These are phyloP conservation scores for Fusarium torreyae DNA, from an alignment of 2,329 filamentous ascomycete species.

Conservation along the genomic window DNA sequence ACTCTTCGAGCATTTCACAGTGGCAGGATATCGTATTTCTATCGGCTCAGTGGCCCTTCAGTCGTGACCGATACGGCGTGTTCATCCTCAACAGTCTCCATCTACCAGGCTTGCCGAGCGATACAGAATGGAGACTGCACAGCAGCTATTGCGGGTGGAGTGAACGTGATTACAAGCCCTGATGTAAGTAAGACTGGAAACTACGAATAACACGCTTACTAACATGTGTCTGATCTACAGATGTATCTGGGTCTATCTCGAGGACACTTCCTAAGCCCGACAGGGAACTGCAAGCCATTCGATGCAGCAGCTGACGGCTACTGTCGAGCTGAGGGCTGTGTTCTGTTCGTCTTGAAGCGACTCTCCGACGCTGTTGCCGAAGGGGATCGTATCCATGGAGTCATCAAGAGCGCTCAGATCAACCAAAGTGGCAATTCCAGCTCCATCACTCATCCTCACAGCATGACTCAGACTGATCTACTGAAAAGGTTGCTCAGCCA, in stretches of 20 bases:
- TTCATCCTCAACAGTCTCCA: constrained; percentile 2
- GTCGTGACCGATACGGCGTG: constrained; percentile 8
- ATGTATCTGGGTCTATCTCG: constrained; percentile 4
- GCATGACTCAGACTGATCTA: background rate
- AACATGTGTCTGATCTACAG: background rate
- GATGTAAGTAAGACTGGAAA: background rate
- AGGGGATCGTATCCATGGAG: constrained; percentile 3
- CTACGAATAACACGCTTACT: background rate
- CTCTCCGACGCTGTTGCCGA: constrained; percentile 1
- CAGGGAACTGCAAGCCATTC: constrained; percentile 13
- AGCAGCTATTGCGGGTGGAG: constrained; percentile 5
- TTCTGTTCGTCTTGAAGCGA: background rate
- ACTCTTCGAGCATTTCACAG: constrained; percentile 4
- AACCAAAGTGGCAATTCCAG: constrained; percentile 7
- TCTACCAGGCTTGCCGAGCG: constrained; percentile 4
- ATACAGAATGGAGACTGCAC: constrained; percentile 11
- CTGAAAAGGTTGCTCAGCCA: background rate
- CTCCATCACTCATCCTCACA: constrained; percentile 15
- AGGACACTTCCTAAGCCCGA: constrained; percentile 11
- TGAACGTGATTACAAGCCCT: constrained; percentile 9
- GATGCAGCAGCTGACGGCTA: constrained; percentile 5
- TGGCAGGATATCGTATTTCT: constrained; percentile 10
- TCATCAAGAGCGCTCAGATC: constrained; percentile 4
- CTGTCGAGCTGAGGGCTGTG: constrained; percentile 5
- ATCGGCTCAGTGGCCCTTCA: constrained; percentile 2